These are phyloP conservation scores for Entomortierella parvispora DNA, from an alignment of 192 early-diverging fungal species.

Conservation along the genomic window DNA sequence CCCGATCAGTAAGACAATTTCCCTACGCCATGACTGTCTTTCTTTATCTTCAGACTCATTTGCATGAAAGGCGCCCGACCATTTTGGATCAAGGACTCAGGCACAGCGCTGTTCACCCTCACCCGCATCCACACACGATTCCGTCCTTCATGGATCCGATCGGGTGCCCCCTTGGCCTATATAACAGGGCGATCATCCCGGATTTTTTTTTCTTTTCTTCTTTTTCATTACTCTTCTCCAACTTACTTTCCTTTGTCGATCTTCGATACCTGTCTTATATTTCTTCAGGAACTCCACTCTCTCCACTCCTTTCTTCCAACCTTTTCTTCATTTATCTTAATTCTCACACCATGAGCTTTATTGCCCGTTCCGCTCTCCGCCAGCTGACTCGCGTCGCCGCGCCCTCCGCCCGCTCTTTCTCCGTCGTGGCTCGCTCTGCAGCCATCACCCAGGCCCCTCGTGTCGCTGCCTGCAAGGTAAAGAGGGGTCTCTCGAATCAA, in stretches of 20 bases:
- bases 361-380: conserved; percentile 48
- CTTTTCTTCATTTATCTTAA: background rate
- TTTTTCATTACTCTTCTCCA: conserved; percentile 5
- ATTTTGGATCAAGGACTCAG: no score
- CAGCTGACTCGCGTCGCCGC: conserved; percentile 52
- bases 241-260: background rate
- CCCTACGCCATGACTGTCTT: no score
- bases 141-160: background rate
- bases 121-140: background rate
- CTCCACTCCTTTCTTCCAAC: background rate
- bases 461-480: conserved; percentile 50
- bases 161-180: background rate
- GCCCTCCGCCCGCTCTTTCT: conserved; percentile 46
- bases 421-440: conserved; percentile 47
- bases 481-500: background rate
- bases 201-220: background rate
- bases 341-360: conserved; percentile 41
- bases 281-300: background rate
- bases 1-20: no score
- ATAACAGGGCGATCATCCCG: background rate
- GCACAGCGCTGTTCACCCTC: background rate
- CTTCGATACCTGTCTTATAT: no score
- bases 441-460: conserved; percentile 44
- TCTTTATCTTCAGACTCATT: no score
- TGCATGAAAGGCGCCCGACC: no score